A percentile compares a stretch with the other conserved stretches of the same genome.
These are phyloP conservation scores for Filosporella fistucella DNA, from an alignment of 495 filamentous ascomycete species.

Conservation along the genomic window DNA sequence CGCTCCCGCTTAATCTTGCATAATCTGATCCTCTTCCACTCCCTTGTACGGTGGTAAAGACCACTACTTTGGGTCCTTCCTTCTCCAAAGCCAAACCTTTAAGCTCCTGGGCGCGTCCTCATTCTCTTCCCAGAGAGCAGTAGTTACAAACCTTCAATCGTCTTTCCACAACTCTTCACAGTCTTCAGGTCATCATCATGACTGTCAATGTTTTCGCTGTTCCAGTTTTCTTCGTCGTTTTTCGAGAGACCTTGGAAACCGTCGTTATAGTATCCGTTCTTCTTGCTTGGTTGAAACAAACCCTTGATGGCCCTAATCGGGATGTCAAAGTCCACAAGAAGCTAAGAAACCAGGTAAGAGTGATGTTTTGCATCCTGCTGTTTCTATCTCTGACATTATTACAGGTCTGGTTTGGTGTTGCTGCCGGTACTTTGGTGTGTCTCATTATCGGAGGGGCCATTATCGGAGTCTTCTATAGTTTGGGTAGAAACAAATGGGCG, in stretches of 20 bases:
- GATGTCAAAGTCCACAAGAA: constrained; percentile 58
- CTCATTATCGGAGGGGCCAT: constrained; percentile 64
- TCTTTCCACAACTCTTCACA: background rate
- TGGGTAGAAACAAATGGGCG: constrained; percentile 61
- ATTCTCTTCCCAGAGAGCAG: too few species aligned
- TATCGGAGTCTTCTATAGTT: constrained; percentile 75
- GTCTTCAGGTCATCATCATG: background rate
- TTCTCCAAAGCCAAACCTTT: too few species aligned
- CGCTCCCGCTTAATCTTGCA: too few species aligned
- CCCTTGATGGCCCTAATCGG: constrained; percentile 53
- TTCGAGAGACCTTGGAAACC: constrained; percentile 79
- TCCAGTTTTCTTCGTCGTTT: constrained; percentile 78
- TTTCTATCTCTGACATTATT: too few species aligned
- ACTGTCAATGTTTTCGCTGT: constrained; percentile 2
- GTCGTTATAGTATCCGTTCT: constrained; percentile 79
- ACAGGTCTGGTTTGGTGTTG: constrained; percentile 69
- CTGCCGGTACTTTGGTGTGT: constrained; percentile 59
- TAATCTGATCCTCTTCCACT: too few species aligned
- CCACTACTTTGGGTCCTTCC: too few species aligned
- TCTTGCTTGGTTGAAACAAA: constrained; percentile 76
- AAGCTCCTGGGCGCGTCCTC: too few species aligned
- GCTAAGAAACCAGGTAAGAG: constrained; percentile 61
- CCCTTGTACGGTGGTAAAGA: too few species aligned
- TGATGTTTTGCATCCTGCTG: too few species aligned
- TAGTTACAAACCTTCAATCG: background rate